Evolutionary conservation across 2,329 filamentous ascomycete genomes (phyloP).

Genomic region (Microthyrium microscopicum): DNA sequence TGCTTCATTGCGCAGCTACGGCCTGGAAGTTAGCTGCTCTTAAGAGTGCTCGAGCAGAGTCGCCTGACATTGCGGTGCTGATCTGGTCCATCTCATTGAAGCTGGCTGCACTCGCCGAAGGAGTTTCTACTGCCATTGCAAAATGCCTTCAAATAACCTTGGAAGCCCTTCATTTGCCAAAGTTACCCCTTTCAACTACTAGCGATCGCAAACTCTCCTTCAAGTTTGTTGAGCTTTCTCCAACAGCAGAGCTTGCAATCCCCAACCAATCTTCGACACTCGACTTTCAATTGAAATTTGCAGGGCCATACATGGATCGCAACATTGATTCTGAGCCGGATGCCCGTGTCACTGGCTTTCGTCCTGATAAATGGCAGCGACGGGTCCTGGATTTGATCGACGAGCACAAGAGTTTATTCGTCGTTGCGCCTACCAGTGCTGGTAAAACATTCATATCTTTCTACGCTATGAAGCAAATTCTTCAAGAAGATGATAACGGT

Average conservation of each 20-base stretch:
- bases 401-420: constrained; percentile 50
- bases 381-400: constrained; percentile 60
- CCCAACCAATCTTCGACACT: neutral
- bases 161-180: constrained; percentile 20
- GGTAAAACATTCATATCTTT: constrained; percentile 77
- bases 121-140: constrained; percentile 3
- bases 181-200: constrained; percentile 16
- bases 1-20: too few relatives aligned
- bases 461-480: constrained; percentile 64
- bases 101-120: constrained; percentile 1
- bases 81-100: constrained; percentile 4
- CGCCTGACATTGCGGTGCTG: too few relatives aligned
- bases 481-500: constrained; percentile 50
- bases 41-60: too few relatives aligned
- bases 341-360: constrained; percentile 51
- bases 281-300: constrained; percentile 51
- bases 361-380: constrained; percentile 63
- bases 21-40: too few relatives aligned
- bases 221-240: constrained; percentile 15
- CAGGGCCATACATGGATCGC: constrained; percentile 60
- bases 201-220: constrained; percentile 28
- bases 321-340: constrained; percentile 53
- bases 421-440: constrained; percentile 61
- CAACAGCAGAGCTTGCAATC: constrained; percentile 1
- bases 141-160: constrained; percentile 8